Conservation (phyloP, 2,329 filamentous ascomycete genomes). For the Hypoxylon sp. region DNA sequence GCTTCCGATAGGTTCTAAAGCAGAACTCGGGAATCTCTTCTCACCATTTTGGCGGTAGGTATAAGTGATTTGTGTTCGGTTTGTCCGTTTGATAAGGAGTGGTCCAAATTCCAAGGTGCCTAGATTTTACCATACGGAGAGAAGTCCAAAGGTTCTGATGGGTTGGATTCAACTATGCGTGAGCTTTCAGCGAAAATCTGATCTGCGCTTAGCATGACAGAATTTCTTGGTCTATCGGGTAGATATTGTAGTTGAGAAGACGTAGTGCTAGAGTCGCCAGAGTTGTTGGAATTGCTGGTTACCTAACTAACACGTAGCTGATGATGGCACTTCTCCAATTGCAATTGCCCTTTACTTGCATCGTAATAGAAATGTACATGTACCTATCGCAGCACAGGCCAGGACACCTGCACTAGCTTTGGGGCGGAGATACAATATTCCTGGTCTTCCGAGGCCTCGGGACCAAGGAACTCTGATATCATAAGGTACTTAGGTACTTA, state of each 20-base stretch:
- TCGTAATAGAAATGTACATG: background rate
- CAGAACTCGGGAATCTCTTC: background rate
- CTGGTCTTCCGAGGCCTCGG: no score
- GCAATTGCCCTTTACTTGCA: conserved; percentile 26
- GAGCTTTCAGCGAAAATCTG: background rate
- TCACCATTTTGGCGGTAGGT: conserved; percentile 30
- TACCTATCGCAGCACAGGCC: background rate
- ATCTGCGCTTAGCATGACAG: background rate
- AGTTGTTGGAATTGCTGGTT: background rate
- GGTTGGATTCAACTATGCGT: background rate
- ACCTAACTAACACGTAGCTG: conserved; percentile 32
- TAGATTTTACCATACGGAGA: background rate
- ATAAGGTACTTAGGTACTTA: no score
- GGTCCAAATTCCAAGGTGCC: background rate
- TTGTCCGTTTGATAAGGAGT: background rate
- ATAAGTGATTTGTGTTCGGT: conserved; percentile 4
- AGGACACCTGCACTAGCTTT: no score
- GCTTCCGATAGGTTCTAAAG: background rate
- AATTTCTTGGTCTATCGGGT: conserved; percentile 1
- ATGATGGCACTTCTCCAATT: conserved; percentile 24
- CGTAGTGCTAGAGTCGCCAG: background rate
- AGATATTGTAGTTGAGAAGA: conserved; percentile 2
- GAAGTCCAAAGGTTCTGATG: background rate
- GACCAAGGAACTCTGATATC: no score
- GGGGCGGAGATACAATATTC: no score